Conservation (phyloP, 2,329 filamentous ascomycete species). For the Phymatotrichopsis omnivora region DNA sequence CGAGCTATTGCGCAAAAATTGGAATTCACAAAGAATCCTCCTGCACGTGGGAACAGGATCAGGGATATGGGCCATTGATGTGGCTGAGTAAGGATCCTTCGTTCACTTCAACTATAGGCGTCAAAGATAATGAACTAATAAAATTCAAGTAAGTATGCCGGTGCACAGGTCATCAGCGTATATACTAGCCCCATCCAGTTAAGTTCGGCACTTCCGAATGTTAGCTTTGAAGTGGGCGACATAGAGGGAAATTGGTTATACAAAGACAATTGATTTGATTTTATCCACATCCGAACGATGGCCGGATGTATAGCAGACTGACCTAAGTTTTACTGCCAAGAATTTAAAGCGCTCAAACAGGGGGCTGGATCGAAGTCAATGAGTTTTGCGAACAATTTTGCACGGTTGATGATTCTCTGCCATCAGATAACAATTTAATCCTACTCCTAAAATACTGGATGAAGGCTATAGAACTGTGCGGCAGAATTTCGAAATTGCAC, state of each 20-base stretch:
- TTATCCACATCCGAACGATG: conserved; percentile 29
- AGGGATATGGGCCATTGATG: conserved; percentile 50
- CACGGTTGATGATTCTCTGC: not conserved
- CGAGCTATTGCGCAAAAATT: conserved; percentile 33
- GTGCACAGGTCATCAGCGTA: conserved; percentile 31
- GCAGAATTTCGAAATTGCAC: no score
- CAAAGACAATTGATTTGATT: conserved; percentile 26
- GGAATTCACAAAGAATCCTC: conserved; percentile 44
- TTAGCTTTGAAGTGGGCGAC: conserved; percentile 34
- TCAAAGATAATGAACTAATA: not conserved
- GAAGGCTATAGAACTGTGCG: no score
- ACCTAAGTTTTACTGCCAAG: conserved; percentile 22
- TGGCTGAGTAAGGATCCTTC: not conserved
- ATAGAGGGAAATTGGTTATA: conserved; percentile 31
- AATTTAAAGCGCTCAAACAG: conserved; percentile 19
- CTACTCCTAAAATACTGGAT: not conserved
- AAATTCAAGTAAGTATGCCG: conserved; percentile 17
- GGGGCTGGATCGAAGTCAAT: conserved; percentile 21
- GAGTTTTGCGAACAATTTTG: conserved; percentile 6
- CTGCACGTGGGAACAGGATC: conserved; percentile 51
- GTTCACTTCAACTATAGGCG: no score
- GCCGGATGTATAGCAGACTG: conserved; percentile 26
- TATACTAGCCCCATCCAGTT: conserved; percentile 39
- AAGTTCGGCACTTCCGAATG: conserved; percentile 32
- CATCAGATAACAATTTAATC: no score